Evolutionary conservation across 2,329 filamentous ascomycete genomes (phyloP), one percentile per base, ranked within the genome.

Genomic region (Pyrenochaeta sp.): DNA sequence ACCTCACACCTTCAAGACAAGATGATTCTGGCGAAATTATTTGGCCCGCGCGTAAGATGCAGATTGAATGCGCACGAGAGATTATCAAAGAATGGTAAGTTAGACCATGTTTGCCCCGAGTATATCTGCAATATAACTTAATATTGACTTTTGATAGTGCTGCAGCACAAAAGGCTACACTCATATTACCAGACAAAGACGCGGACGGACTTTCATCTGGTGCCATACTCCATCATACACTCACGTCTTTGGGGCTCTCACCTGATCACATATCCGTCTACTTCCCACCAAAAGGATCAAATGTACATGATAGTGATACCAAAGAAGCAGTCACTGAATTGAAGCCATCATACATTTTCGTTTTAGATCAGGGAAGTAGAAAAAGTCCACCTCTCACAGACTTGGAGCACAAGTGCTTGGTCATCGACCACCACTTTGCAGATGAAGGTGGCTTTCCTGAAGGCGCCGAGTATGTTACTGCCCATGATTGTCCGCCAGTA

Each of bases 111-210:
- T 27, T n/a, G 23, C 23, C 12, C 6, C 27, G 42, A 5, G 21
- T 2, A 10, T 39, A 14, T 18, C 12, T n/a, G 27, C 6, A 52
- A n/a, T 15, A 11, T 39, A 6, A 15, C 4, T 2, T 12, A 27
- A 4, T 33, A 10, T 55, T 57, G 51, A 68, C 30, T 2, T 15
- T 17, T 17, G 4, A 10, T 56, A 87, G 86, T 69, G 85, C 81
- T 15, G 63, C 75, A 14, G 74, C 83, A 10, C 73, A 79, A 9
- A 79, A 84, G 50, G 78, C 75, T 31, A 84, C 82, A 1, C 71
- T 90, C 15, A 85, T 90, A 12, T 79, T 89, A 0, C 88, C 88
- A 0, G 87, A 90, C 66, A 90, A 89, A 64, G 87, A 90, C 61
- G 86, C 86, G 2, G 87, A 90, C 69, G 88, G 87, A 0, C 76